Conservation (phyloP, 768 basidiomycete genomes). For the Kockovaella imperatae region DNA sequence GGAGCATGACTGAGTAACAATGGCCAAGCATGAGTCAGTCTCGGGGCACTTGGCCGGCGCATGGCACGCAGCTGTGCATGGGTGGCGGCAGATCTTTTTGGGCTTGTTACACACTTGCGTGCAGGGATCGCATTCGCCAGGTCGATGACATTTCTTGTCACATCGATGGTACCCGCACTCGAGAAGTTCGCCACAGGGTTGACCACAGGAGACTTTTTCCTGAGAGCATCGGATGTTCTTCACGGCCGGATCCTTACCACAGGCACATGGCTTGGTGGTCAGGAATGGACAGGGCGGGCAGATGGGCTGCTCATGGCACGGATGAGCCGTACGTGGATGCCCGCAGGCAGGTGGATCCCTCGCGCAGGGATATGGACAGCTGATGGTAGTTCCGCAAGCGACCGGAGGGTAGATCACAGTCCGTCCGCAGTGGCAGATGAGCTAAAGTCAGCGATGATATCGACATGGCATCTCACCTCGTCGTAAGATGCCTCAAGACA, state of each 20-base stretch:
- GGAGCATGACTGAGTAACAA: slow-evolving; percentile 63
- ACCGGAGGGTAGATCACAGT: slow-evolving; percentile 75
- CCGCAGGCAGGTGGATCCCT: slow-evolving; percentile 67
- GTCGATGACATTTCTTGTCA: slow-evolving; percentile 65
- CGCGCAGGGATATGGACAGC: slow-evolving; percentile 72
- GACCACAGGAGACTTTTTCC: slow-evolving; percentile 79
- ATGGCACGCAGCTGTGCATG: slow-evolving; percentile 72
- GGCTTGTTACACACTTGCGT: slow-evolving; percentile 73
- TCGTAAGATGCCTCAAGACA: slow-evolving; percentile 88
- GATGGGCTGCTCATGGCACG: slow-evolving; percentile 66
- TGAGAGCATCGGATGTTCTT: slow-evolving; percentile 76
- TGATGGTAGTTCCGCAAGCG: slow-evolving; percentile 48
- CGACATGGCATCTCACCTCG: slow-evolving; percentile 64
- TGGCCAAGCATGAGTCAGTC: slow-evolving; percentile 60
- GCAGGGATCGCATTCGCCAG: slow-evolving; percentile 71
- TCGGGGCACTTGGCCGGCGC: slow-evolving; percentile 81
- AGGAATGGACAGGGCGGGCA: slow-evolving; percentile 88
- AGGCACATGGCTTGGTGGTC: slow-evolving; percentile 71
- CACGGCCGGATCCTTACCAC: slow-evolving; percentile 69
- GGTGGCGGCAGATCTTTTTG: slow-evolving; percentile 72
- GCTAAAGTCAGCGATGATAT: slow-evolving; percentile 46
- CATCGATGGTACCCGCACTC: slow-evolving; percentile 86
- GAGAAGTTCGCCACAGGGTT: slow-evolving; percentile 65
- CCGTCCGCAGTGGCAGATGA: slow-evolving; percentile 74
- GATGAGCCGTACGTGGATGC: slow-evolving; percentile 67